Evolutionary conservation across 495 filamentous ascomycete genomes (phyloP).

Genomic region (Rostrohypoxylon terebratum): DNA sequence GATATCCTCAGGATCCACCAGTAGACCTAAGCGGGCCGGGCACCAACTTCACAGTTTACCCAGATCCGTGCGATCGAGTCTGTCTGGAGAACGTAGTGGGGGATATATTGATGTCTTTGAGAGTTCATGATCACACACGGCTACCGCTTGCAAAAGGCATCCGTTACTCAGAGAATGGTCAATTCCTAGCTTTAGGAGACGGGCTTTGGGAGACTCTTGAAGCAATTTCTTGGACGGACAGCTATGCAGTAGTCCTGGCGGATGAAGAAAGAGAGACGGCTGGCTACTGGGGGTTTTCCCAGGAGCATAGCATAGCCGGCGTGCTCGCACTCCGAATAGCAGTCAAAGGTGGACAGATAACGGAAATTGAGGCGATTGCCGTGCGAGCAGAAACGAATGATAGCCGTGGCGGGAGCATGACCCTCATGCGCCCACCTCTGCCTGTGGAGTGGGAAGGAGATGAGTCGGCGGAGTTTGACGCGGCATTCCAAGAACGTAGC

Average conservation of each 20-base stretch:
- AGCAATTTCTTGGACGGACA: constrained; percentile 39
- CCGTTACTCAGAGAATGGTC: constrained; percentile 51
- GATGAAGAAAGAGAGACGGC: constrained; percentile 42
- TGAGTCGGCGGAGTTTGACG: constrained; percentile 24
- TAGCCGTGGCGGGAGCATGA: constrained; percentile 40
- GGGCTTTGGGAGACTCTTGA: constrained; percentile 49
- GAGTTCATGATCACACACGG: constrained; percentile 37
- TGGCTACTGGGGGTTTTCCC: constrained; percentile 43
- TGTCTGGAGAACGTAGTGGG: constrained; percentile 45
- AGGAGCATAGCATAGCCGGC: constrained; percentile 42
- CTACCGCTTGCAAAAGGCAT: constrained; percentile 45
- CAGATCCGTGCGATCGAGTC: constrained; percentile 36
- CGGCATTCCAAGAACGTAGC: constrained; percentile 18
- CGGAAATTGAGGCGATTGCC: constrained; percentile 47
- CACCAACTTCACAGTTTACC: constrained; percentile 30
- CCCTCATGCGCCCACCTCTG: constrained; percentile 46
- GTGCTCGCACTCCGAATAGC: constrained; percentile 47
- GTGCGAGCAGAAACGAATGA: constrained; percentile 33
- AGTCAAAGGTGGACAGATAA: constrained; percentile 42
- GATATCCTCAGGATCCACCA: constrained; percentile 27
- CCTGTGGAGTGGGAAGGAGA: constrained; percentile 45
- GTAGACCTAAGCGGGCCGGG: constrained; percentile 32
- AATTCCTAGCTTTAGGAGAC: constrained; percentile 48
- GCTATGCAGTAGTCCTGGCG: constrained; percentile 44
- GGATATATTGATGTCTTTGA: constrained; percentile 45